Evolutionary conservation across 2,329 filamentous ascomycete genomes (phyloP).

Genomic region (Xylaria sp.): DNA sequence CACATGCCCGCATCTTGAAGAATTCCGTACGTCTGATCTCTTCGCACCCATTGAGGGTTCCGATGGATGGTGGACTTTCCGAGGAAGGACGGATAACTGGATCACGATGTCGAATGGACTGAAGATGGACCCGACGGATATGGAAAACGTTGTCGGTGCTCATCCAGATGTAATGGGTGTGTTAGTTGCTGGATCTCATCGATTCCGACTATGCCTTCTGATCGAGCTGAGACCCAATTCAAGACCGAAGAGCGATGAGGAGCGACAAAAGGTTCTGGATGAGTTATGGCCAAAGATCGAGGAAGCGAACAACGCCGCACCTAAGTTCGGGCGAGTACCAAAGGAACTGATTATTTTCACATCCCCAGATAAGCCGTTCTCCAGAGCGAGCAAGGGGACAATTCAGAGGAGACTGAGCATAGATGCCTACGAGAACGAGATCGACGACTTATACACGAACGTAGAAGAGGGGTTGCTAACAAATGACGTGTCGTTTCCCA

Average conservation of each 20-base stretch:
- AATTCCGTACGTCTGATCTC: constrained; percentile 54
- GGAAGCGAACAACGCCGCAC: constrained; percentile 38
- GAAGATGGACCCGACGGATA: constrained; percentile 54
- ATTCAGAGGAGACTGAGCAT: constrained; percentile 42
- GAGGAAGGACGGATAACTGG: constrained; percentile 47
- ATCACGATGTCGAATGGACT: constrained; percentile 56
- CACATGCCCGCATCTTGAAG: constrained; percentile 52
- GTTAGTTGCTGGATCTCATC: constrained; percentile 43
- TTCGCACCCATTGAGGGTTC: constrained; percentile 52
- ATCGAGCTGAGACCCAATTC: constrained; percentile 39
- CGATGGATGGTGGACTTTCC: constrained; percentile 56
- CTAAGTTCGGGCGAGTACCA: constrained; percentile 43
- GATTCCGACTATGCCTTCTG: constrained; percentile 43
- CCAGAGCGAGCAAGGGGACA: constrained; percentile 42
- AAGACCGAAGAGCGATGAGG: constrained; percentile 25
- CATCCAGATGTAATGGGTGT: constrained; percentile 40
- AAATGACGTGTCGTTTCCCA: constrained; percentile 33
- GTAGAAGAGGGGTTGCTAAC: constrained; percentile 39
- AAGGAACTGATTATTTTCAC: constrained; percentile 42
- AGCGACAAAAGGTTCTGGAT: constrained; percentile 30
- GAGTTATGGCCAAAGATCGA: constrained; percentile 42
- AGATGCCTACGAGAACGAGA: constrained; percentile 41
- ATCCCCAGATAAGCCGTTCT: constrained; percentile 38
- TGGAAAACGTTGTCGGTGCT: constrained; percentile 52
- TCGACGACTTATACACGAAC: constrained; percentile 41